Percentiles rank a stretch among this genome's conserved stretches.
These are phyloP conservation scores for Magnaporthiopsis poae DNA, from an alignment of 2,329 filamentous ascomycete genomes.

Conservation along the genomic window DNA sequence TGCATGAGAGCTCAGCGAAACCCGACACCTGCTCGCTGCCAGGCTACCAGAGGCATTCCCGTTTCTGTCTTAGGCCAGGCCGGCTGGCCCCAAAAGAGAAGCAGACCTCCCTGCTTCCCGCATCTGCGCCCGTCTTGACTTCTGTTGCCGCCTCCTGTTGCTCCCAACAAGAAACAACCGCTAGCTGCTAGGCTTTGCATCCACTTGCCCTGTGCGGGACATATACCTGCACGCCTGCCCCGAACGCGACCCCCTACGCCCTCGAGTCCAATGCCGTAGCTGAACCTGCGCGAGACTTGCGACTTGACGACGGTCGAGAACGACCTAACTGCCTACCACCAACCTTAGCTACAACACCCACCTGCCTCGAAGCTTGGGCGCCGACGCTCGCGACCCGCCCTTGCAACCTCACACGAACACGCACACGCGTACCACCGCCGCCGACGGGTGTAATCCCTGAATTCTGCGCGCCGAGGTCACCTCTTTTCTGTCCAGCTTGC, in stretches of 20 bases:
- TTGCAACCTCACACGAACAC: neutral
- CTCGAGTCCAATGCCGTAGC: slow-evolving; percentile 1
- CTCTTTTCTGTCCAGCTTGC: neutral
- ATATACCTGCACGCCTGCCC: neutral
- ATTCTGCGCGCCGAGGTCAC: neutral
- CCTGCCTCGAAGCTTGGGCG: neutral
- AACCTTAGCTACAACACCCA: too few species aligned
- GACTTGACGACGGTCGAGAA: neutral
- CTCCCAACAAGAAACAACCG: neutral
- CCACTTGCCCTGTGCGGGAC: neutral
- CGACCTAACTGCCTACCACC: neutral
- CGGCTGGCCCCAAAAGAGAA: neutral
- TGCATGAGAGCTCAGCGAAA: neutral
- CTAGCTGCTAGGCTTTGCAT: neutral
- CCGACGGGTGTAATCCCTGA: neutral
- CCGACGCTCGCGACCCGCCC: neutral
- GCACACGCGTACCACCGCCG: neutral
- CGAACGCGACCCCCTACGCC: neutral
- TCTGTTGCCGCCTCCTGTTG: neutral
- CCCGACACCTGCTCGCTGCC: neutral
- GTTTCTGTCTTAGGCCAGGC: neutral
- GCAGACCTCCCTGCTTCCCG: neutral
- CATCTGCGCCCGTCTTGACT: neutral
- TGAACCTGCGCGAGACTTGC: neutral
- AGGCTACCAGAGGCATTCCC: neutral